Base-by-base conservation (phyloP, 345 rosid genomes). In the Dimocarpus longan region DNA sequence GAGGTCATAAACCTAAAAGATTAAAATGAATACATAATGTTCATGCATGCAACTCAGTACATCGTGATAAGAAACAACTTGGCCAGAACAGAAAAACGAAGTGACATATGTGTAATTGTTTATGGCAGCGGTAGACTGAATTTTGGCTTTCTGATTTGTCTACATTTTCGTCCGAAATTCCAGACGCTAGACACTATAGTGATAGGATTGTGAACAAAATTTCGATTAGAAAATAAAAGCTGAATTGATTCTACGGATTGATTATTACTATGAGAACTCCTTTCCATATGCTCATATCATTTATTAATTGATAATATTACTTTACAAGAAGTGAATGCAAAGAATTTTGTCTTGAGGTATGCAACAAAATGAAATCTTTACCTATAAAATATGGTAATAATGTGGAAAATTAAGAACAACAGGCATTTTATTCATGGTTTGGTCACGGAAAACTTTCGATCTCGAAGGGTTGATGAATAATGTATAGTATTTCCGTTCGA, bases 401-500 rank as follows among this genome's bases (percentile, higher is more conserved):
- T 64, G 7, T 0, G 28, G 10, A 44, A 64, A 71, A 26, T 1
- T 6, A 46, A 32, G 43, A 13, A 8, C 52, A n/a, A 6, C 8
- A 18, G 54, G 18, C 18, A 12, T 46, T 56, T 10, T 12, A 19
- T 65, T 84, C 82, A 77, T 70, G 73, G 79, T 65, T 65, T 69
- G 78, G 43, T 83, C 90, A 0, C 93, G 96, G 81, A 93, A 95
- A 48, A 91, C 92, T 78, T 80, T 89, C n/a, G n/a, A n/a, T n/a
- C 76, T 81, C 79, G 83, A 95, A 85, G 93, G 93, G 93, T 59
- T 74, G 82, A 89, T 80, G 87, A 95, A 93, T 13, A 97, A 90
- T 66, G 88, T 90, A 74, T 95, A 95, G 21, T 85, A 75, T 54
- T 87, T 80, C 1, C 98, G 98, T 59, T 92, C 94, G 10, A 87